Evolutionary conservation across 768 basidiomycete species (phyloP).

Genomic region (Russula compacta): DNA sequence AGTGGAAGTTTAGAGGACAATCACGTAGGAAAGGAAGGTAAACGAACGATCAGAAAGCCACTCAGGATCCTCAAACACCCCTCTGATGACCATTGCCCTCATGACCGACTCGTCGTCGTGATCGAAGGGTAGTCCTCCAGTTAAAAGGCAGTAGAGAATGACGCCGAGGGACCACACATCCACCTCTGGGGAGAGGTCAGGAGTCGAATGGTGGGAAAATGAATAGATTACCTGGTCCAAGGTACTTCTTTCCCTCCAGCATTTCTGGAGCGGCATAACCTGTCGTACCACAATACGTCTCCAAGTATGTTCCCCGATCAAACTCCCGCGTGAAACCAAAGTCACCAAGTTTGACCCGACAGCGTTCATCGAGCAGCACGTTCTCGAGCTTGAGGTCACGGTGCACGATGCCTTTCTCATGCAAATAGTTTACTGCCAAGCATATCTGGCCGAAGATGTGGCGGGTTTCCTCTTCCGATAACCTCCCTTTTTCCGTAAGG

Average conservation of each 20-base stretch:
- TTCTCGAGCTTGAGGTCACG: slow-evolving; percentile 97
- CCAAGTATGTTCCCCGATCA: slow-evolving; percentile 67
- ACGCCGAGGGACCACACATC: slow-evolving; percentile 94
- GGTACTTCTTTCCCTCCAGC: slow-evolving; percentile 78
- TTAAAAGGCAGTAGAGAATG: slow-evolving; percentile 83
- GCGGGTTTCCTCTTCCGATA: slow-evolving; percentile 76
- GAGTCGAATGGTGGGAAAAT: background rate
- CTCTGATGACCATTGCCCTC: slow-evolving; percentile 71
- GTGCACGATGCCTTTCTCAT: slow-evolving; percentile 89
- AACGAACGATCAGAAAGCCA: slow-evolving; percentile 80
- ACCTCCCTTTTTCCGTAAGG: slow-evolving; percentile 85
- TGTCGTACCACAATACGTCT: slow-evolving; percentile 93
- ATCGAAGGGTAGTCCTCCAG: slow-evolving; percentile 52
- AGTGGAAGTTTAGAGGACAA: slow-evolving; percentile 13
- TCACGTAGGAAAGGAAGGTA: background rate
- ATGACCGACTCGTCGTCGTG: slow-evolving; percentile 39
- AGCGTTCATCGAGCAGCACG: slow-evolving; percentile 81
- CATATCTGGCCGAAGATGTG: slow-evolving; percentile 93
- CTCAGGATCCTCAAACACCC: slow-evolving; percentile 83
- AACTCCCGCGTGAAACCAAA: slow-evolving; percentile 94
- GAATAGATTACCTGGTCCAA: slow-evolving; percentile 61
- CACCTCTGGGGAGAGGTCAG: slow-evolving; percentile 51
- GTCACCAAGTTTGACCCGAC: slow-evolving; percentile 88
- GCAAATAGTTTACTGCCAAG: slow-evolving; percentile 88
- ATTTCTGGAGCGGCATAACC: slow-evolving; percentile 93